Percentiles rank a stretch among this genome's conserved stretches.
phyloP scores from a whole-genome alignment of 1,284 basidiomycete species.

The Apiotrichum mycotoxinovorans region DNA sequence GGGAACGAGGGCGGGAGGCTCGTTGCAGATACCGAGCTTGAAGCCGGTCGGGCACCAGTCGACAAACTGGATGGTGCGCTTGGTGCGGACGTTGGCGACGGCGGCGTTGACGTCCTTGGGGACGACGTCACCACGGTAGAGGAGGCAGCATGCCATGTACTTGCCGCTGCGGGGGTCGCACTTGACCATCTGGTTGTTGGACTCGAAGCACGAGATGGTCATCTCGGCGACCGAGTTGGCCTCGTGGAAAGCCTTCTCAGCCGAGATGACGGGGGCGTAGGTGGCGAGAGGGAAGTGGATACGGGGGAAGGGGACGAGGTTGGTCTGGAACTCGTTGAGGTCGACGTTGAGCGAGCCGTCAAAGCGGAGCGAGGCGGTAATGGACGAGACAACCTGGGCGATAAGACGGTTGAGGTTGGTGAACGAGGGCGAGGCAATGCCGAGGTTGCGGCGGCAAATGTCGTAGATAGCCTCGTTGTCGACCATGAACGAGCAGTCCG shows the following conservation, averaged over 20 bases:
- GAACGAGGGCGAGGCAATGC: conserved; percentile 82
- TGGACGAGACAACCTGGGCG: conserved; percentile 95
- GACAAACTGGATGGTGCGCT: conserved; percentile 87
- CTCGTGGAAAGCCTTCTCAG: conserved; percentile 75
- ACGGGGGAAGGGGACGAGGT: conserved; percentile 93
- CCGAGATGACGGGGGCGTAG: conserved; percentile 89
- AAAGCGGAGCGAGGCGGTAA: conserved; percentile 96
- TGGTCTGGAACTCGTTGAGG: conserved; percentile 98
- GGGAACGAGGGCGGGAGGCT: conserved; percentile 84
- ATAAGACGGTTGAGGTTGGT: conserved; percentile 95
- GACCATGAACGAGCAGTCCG: conserved; percentile 99
- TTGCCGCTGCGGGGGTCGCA: conserved; percentile 93
- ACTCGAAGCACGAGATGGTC: conserved; percentile 98
- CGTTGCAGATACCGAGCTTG: conserved; percentile 97
- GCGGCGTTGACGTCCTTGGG: conserved; percentile 95
- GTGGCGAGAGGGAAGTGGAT: conserved; percentile 98
- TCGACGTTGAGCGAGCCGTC: conserved; percentile 98
- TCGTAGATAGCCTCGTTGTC: conserved; percentile 99
- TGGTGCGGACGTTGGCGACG: conserved; percentile 92
- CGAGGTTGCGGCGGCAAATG: conserved; percentile 95
- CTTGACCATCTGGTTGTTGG: conserved; percentile 98
- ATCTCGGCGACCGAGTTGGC: conserved; percentile 97
- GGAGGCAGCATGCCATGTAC: conserved; percentile 90
- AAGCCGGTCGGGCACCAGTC: conserved; percentile 99
- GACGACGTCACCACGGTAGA: conserved; percentile 95